Percentiles rank a stretch among this genome's conserved stretches.
Conservation (phyloP, 2,329 filamentous ascomycete genomes). For the Incumbomyces delicatus region DNA sequence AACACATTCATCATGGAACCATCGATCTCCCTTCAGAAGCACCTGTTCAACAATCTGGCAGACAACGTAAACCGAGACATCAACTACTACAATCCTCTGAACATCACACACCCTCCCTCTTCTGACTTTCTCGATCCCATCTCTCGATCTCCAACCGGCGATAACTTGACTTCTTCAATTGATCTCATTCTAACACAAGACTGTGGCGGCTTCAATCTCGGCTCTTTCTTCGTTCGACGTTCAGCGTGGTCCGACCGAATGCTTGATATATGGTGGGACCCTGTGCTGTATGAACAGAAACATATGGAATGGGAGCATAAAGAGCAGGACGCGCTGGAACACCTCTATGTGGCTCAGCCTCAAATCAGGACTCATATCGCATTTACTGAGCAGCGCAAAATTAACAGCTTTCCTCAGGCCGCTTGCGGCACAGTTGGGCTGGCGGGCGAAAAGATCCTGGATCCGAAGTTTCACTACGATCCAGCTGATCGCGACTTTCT, state of each 20-base stretch:
- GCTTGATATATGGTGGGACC: constrained; percentile 97
- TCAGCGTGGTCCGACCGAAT: constrained; percentile 83
- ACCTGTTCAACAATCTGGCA: constrained; percentile 75
- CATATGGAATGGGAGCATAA: constrained; percentile 99
- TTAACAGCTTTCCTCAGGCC: constrained; percentile 88
- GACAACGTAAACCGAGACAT: constrained; percentile 83
- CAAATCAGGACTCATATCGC: constrained; percentile 84
- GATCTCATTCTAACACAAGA: constrained; percentile 87
- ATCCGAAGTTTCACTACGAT: constrained; percentile 75
- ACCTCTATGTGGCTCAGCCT: constrained; percentile 81
- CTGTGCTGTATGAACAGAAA: constrained; percentile 92
- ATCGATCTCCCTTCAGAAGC: constrained; percentile 74
- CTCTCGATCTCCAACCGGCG: constrained; percentile 62
- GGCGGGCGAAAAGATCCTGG: constrained; percentile 26
- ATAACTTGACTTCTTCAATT: constrained; percentile 67
- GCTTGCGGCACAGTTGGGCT: constrained; percentile 73
- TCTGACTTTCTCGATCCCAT: constrained; percentile 66
- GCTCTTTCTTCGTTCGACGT: constrained; percentile 83
- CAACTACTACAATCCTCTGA: constrained; percentile 89
- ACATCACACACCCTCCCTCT: constrained; percentile 75
- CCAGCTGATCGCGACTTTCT: constrained; percentile 80
- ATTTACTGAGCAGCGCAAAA: constrained; percentile 81
- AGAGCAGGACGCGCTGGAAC: constrained; percentile 89
- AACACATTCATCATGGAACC: constrained; percentile 99
- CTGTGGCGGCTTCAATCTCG: constrained; percentile 90